A percentile compares a stretch with the other conserved stretches of the same genome.
These are phyloP conservation scores for Colletotrichum incanum DNA, from an alignment of 2,329 filamentous ascomycete genomes.

Conservation along the genomic window DNA sequence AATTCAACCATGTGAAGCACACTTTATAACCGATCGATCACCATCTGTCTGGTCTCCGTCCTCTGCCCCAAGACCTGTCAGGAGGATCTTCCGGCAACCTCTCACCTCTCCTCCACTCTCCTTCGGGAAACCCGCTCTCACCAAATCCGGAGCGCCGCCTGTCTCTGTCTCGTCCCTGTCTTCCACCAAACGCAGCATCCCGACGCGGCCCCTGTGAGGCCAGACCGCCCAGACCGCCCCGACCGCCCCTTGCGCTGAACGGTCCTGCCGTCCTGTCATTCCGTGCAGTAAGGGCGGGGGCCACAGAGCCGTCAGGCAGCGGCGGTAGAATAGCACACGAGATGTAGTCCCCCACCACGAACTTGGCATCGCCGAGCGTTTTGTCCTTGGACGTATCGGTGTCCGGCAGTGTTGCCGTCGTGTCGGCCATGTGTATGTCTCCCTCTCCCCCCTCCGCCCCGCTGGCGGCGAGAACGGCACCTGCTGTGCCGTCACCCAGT, in stretches of 20 bases:
- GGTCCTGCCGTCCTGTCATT: slow-evolving; percentile 59
- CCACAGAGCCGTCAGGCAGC: slow-evolving; percentile 80
- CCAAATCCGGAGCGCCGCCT: slow-evolving; percentile 56
- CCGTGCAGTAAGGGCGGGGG: slow-evolving; percentile 70
- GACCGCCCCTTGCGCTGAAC: slow-evolving; percentile 52
- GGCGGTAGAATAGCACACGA: slow-evolving; percentile 87
- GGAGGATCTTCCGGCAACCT: slow-evolving; percentile 68
- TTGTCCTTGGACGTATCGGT: slow-evolving; percentile 62
- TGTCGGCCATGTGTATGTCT: slow-evolving; percentile 42
- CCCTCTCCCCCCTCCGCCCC: slow-evolving; percentile 52
- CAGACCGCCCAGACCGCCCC: slow-evolving; percentile 29
- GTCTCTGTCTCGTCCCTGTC: slow-evolving; percentile 54
- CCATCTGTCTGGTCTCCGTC: slow-evolving; percentile 58
- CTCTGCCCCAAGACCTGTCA: slow-evolving; percentile 57
- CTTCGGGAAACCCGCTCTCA: slow-evolving; percentile 59
- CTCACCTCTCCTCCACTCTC: slow-evolving; percentile 79
- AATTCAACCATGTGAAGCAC: not conserved
- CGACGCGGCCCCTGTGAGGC: slow-evolving; percentile 27
- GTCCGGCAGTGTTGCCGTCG: slow-evolving; percentile 16
- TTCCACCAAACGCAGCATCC: slow-evolving; percentile 46
- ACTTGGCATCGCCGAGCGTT: slow-evolving; percentile 82
- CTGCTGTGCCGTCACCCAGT: slow-evolving; percentile 67
- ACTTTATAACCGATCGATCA: slow-evolving; percentile 27
- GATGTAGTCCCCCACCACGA: slow-evolving; percentile 92
- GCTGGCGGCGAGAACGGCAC: slow-evolving; percentile 61